Conservation (phyloP, 768 basidiomycete species). For the Suillus weaverae region DNA sequence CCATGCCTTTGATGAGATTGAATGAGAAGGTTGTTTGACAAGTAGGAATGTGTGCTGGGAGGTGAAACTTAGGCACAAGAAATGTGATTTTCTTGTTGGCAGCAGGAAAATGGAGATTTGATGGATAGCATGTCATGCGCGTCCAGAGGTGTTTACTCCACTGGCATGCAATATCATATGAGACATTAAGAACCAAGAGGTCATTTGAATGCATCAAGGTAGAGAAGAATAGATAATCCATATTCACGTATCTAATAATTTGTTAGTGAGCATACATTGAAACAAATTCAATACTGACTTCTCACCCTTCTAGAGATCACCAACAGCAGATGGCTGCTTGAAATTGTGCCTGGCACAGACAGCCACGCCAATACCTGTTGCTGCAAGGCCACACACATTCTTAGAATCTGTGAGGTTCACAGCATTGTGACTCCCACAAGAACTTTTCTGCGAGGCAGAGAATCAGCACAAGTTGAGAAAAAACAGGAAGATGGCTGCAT, state of each 20-base stretch:
- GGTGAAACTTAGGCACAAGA: slow-evolving; percentile 19
- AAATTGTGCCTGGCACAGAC: background rate
- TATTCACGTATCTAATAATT: slow-evolving; percentile 16
- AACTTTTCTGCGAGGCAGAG: slow-evolving; percentile 14
- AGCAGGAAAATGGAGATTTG: background rate
- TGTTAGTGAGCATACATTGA: background rate
- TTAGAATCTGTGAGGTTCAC: slow-evolving; percentile 3
- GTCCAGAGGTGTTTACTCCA: slow-evolving; percentile 14
- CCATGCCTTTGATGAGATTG: background rate
- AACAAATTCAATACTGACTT: slow-evolving; percentile 7
- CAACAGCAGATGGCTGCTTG: slow-evolving; percentile 17
- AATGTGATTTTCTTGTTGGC: background rate
- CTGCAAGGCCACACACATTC: background rate
- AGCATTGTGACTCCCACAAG: slow-evolving; percentile 12
- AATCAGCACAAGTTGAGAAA: too few species aligned
- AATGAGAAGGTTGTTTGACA: background rate
- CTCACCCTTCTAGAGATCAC: slow-evolving; percentile 22
- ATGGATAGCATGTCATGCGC: slow-evolving; percentile 5
- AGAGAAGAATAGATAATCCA: slow-evolving; percentile 19
- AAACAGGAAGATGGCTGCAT: too few species aligned
- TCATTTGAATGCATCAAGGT: background rate
- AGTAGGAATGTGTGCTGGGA: background rate
- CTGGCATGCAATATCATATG: slow-evolving; percentile 23
- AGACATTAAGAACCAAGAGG: slow-evolving; percentile 9
- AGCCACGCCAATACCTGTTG: background rate